These are phyloP conservation scores for Knoxdaviesia proteae DNA, from an alignment of 2,329 filamentous ascomycete species.

Conservation along the genomic window DNA sequence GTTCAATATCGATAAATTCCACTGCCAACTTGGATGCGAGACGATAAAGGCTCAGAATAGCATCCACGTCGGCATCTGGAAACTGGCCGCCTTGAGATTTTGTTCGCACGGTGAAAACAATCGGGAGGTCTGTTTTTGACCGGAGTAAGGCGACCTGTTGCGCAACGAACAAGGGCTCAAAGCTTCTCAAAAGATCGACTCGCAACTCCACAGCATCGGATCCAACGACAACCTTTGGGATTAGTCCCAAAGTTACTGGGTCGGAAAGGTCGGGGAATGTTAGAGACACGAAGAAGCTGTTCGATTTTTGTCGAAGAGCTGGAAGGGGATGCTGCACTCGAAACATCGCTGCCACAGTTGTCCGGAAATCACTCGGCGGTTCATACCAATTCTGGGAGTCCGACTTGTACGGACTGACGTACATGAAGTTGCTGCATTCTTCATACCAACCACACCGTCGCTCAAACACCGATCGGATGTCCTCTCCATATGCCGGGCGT, in stretches of 20 bases:
- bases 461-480: slow-evolving; percentile 80
- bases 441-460: slow-evolving; percentile 78
- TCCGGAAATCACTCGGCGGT: slow-evolving; percentile 4
- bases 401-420: slow-evolving; percentile 46
- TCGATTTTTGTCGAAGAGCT: slow-evolving; percentile 28
- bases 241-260: slow-evolving; percentile 28
- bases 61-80: slow-evolving; percentile 52
- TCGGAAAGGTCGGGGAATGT: slow-evolving; percentile 57
- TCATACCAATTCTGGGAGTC: slow-evolving; percentile 2
- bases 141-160: slow-evolving; percentile 67
- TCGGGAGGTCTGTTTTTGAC: slow-evolving; percentile 48
- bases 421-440: slow-evolving; percentile 85
- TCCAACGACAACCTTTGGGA: slow-evolving; percentile 59
- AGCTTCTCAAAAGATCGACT: slow-evolving; percentile 73
- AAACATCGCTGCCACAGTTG: slow-evolving; percentile 11
- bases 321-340: slow-evolving; percentile 22
- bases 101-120: slow-evolving; percentile 86
- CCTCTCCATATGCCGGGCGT: slow-evolving; percentile 75
- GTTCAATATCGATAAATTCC: slow-evolving; percentile 86
- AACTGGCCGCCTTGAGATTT: slow-evolving; percentile 73
- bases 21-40: slow-evolving; percentile 65
- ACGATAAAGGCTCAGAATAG: slow-evolving; percentile 54
- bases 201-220: slow-evolving; percentile 85
- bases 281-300: slow-evolving; percentile 83
- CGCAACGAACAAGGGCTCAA: slow-evolving; percentile 54